phyloP scores from a whole-genome alignment of 768 basidiomycete species.

The Fomitopsis pulvina region DNA sequence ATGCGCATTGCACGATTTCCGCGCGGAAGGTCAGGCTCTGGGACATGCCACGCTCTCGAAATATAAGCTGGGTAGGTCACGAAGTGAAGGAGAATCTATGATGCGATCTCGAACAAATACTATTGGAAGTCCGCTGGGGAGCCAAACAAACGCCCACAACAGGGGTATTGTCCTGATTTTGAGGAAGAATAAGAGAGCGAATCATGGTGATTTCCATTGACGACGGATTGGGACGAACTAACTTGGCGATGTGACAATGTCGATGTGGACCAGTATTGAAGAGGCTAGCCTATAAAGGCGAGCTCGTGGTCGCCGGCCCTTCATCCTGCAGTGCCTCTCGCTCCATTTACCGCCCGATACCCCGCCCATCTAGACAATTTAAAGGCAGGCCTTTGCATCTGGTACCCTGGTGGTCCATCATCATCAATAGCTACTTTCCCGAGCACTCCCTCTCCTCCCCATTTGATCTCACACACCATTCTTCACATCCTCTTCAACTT shows the following conservation, averaged over 20 bases:
- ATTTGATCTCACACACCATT: not conserved
- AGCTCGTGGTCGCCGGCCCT: conserved; percentile 1
- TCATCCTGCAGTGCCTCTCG: conserved; percentile 10
- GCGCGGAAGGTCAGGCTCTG: too few species aligned
- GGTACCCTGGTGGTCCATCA: conserved; percentile 23
- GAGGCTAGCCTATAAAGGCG: conserved; percentile 12
- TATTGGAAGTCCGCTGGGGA: not conserved
- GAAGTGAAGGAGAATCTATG: too few species aligned
- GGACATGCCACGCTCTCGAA: too few species aligned
- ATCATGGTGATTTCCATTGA: not conserved
- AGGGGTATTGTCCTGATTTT: not conserved
- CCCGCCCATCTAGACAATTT: conserved; percentile 10
- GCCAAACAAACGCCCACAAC: not conserved
- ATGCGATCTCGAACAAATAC: too few species aligned
- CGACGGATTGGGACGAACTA: not conserved
- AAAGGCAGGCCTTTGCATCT: conserved; percentile 27
- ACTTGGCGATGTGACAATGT: conserved; percentile 7
- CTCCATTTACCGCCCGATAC: conserved; percentile 11
- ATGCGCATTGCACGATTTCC: too few species aligned
- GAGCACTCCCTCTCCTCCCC: not conserved
- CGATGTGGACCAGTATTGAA: conserved; percentile 2
- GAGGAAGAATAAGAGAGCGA: not conserved
- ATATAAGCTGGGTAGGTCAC: too few species aligned
- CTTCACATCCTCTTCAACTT: conserved; percentile 3
- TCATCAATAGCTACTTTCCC: conserved; percentile 2